Base-by-base conservation (phyloP, 169 alveolate species). In the Cryptosporidium tyzzeri region DNA sequence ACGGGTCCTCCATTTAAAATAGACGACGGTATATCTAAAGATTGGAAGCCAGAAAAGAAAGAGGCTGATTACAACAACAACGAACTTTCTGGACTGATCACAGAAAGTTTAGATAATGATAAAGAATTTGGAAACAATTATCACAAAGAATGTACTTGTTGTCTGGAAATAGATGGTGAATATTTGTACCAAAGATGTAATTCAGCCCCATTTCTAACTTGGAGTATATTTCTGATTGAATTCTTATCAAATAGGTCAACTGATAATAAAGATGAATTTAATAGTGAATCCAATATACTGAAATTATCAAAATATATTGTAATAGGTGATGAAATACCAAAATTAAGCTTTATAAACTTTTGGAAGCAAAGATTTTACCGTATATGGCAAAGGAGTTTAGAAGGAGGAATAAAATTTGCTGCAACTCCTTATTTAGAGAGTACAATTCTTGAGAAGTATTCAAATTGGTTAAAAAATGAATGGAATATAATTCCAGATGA, bases 351-450 rank as follows among this genome's bases (percentile, higher is more conserved):
- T 41, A 80, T 80, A 23, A 23, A 59, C n/a, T 65, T 80, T 65
- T 80, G 89, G 89, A 80, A 44, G 39, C 89, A 80, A 48, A 80
- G 89, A 48, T 35, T 80, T 35, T 80, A 80, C 35, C 55, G 74
- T n/a, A 62, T 65, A 12, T 80, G 89, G 89, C 75, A 80, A 26
- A 80, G 89, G 39, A 80, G 89, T 41, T 39, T 80, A 18, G 89
- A 80, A 45, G 89, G 89, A 14, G 89, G 89, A 31, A 65, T 65
- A 12, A 80, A 80, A 65, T 62, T 62, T 65, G 75, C 89, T 4
- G 21, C 80, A 80, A 37, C 67, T 23, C 75, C 89, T 37, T 80
- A 80, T 80, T 65, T 80, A 18, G 89, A 80, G 35, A 65, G 62
- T 44, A 29, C 62, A 41, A 80, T 80, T 59, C 59, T 80, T 21